Percentiles rank a stretch among this genome's conserved stretches.
phyloP scores from a whole-genome alignment of 2,329 filamentous ascomycete genomes.

The Xylariaceae sp. region DNA sequence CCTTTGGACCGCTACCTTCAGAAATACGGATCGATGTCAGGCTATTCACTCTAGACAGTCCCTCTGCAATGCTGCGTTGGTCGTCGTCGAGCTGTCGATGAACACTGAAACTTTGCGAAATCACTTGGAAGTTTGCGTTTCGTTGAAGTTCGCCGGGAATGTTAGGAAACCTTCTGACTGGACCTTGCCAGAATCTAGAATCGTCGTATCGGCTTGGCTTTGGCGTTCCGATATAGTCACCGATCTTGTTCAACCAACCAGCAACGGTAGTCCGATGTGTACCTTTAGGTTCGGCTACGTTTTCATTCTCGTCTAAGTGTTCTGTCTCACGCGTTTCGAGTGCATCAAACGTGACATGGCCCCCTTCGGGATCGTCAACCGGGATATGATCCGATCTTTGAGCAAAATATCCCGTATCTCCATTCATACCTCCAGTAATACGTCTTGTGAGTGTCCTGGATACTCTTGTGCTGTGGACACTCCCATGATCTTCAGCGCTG shows the following conservation, averaged over 20 bases:
- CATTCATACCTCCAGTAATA: no score
- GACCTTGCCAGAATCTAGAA: slow-evolving; percentile 45
- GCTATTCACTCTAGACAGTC: slow-evolving; percentile 38
- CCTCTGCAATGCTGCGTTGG: slow-evolving; percentile 31
- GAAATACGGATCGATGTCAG: slow-evolving; percentile 29
- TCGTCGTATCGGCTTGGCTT: slow-evolving; percentile 48
- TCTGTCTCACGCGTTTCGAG: no score
- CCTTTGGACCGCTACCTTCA: slow-evolving; percentile 21
- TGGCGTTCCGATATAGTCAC: slow-evolving; percentile 46
- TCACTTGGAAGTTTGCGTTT: slow-evolving; percentile 41
- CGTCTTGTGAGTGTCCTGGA: not conserved
- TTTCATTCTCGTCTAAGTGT: not conserved
- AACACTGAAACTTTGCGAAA: slow-evolving; percentile 39
- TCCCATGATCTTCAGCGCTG: slow-evolving; percentile 9
- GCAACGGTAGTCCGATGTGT: slow-evolving; percentile 42
- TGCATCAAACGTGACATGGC: no score
- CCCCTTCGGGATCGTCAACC: no score
- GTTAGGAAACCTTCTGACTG: slow-evolving; percentile 51
- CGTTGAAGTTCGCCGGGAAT: slow-evolving; percentile 52
- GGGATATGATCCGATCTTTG: no score
- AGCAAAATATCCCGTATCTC: no score
- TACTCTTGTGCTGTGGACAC: not conserved
- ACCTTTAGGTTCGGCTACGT: slow-evolving; percentile 3
- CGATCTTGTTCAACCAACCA: slow-evolving; percentile 40
- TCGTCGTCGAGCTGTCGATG: slow-evolving; percentile 24